Conservation (phyloP, 345 rosid species). For the Acer negundo region DNA sequence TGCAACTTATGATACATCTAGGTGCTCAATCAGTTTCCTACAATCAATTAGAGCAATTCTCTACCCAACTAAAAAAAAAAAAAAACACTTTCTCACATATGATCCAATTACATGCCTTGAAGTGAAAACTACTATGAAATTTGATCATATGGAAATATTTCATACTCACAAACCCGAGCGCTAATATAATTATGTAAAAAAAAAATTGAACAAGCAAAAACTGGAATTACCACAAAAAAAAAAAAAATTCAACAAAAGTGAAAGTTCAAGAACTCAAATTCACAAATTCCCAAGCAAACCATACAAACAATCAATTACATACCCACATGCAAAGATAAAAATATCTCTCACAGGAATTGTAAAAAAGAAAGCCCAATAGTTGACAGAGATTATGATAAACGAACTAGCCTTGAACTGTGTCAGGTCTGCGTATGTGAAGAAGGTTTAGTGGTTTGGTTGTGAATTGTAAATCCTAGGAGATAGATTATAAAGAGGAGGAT, state of each 20-base stretch:
- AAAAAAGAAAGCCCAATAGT: not conserved
- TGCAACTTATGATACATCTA: not conserved
- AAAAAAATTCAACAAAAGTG: not conserved
- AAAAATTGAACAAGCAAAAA: not conserved
- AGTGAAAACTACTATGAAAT: not conserved
- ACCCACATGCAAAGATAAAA: slow-evolving; percentile 9
- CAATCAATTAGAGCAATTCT: not conserved
- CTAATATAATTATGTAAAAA: not conserved
- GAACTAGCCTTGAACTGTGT: slow-evolving; percentile 12
- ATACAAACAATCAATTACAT: not conserved
- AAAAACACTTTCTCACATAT: not conserved
- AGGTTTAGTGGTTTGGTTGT: not conserved
- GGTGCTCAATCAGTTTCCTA: not conserved
- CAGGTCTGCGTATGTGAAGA: not conserved
- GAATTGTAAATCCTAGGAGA: not conserved
- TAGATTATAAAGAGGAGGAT: not conserved
- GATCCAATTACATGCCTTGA: not conserved
- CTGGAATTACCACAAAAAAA: not conserved
- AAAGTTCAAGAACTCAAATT: not conserved
- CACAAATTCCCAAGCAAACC: not conserved
- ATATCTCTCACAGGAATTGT: not conserved
- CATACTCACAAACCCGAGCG: not conserved
- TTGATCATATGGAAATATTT: not conserved
- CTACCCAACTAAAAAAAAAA: not conserved
- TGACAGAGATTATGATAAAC: slow-evolving; percentile 9